Conservation (phyloP, 371 early-diverging fungal species). For the Rhizopus microsporus region DNA sequence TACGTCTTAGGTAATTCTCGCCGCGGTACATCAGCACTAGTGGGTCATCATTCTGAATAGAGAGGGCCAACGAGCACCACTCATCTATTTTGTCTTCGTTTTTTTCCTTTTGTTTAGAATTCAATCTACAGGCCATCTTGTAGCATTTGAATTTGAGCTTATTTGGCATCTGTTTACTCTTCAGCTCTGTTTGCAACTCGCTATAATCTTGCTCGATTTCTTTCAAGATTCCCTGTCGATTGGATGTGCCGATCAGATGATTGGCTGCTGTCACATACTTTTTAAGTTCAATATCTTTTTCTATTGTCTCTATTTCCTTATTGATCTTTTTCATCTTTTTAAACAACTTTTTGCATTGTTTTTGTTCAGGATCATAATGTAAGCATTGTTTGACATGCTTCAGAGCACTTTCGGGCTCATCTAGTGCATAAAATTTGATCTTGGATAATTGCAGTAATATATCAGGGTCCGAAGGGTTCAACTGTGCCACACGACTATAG, state of each 20-base stretch:
- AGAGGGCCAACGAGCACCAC: conserved; percentile 60
- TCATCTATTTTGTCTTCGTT: conserved; percentile 39
- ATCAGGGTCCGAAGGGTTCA: conserved; percentile 67
- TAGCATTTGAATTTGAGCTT: conserved; percentile 60
- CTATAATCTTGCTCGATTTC: conserved; percentile 50
- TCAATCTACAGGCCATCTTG: conserved; percentile 61
- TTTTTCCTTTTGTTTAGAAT: conserved; percentile 48
- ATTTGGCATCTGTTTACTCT: conserved; percentile 44
- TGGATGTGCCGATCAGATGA: conserved; percentile 53
- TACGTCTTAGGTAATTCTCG: conserved; percentile 65
- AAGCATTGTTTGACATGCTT: conserved; percentile 81
- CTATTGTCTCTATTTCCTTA: conserved; percentile 66
- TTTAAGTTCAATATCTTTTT: conserved; percentile 50
- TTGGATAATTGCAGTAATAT: conserved; percentile 65
- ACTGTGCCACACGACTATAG: conserved; percentile 64
- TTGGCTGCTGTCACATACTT: conserved; percentile 71
- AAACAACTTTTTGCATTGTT: conserved; percentile 78
- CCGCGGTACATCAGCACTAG: conserved; percentile 75
- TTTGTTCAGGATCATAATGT: conserved; percentile 89
- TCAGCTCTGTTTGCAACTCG: conserved; percentile 32
- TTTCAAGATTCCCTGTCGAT: conserved; percentile 50
- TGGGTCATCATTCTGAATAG: conserved; percentile 62
- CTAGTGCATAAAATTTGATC: conserved; percentile 72
- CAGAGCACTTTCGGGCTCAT: conserved; percentile 72
- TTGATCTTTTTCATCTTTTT: conserved; percentile 74